Evolutionary conservation across 805 yeast species (phyloP).

Genomic region (Saccharomycopsis javanensis): DNA sequence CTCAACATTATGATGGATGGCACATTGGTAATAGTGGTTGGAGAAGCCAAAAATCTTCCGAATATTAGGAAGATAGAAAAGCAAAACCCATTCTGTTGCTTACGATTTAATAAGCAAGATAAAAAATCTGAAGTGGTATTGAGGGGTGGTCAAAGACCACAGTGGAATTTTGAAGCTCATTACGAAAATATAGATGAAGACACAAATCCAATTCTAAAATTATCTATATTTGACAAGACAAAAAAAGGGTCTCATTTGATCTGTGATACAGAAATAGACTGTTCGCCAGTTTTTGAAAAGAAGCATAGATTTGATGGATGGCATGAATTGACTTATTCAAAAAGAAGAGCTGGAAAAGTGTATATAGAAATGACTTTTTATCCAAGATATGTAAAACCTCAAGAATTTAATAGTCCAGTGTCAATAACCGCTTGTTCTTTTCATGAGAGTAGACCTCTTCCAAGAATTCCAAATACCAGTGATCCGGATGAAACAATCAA

Average conservation of each 20-base stretch:
- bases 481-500: neutral
- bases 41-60: constrained; percentile 77
- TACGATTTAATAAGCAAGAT: constrained; percentile 73
- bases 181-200: constrained; percentile 59
- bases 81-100: constrained; percentile 84
- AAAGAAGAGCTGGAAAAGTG: constrained; percentile 76
- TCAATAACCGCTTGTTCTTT: neutral
- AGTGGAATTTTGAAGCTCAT: constrained; percentile 70
- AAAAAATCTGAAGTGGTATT: constrained; percentile 67
- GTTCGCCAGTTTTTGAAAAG: constrained; percentile 61
- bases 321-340: constrained; percentile 61
- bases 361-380: constrained; percentile 89
- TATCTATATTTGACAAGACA: constrained; percentile 76
- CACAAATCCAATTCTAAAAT: constrained; percentile 49
- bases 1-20: constrained; percentile 28
- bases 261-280: constrained; percentile 72
- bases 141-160: constrained; percentile 92
- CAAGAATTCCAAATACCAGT: neutral
- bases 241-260: constrained; percentile 81
- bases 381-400: constrained; percentile 31
- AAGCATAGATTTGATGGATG: constrained; percentile 45
- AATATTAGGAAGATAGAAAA: constrained; percentile 81
- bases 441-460: neutral
- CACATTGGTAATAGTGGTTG: constrained; percentile 61
- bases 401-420: neutral